Evolutionary conservation across 495 filamentous ascomycete species (phyloP).

Genomic region (Clavariopsis aquatica): DNA sequence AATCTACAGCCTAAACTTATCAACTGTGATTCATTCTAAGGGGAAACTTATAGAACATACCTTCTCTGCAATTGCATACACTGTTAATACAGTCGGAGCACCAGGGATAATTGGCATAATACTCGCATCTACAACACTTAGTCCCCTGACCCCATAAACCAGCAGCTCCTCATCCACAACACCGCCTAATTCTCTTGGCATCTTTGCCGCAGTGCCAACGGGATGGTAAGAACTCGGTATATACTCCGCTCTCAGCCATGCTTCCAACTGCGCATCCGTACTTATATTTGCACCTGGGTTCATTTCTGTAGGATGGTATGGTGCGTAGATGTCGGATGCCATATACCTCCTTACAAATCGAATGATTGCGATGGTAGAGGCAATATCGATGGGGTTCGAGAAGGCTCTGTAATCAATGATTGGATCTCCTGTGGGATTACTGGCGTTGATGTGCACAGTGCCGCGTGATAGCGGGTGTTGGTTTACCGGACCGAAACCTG

Average conservation of each 20-base stretch:
- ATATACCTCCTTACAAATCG: conserved; percentile 13
- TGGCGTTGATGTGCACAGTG: conserved; percentile 50
- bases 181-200: conserved; percentile 23
- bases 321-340: not conserved
- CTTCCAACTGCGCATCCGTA: conserved; percentile 12
- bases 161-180: conserved; percentile 20
- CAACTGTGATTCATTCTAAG: conserved; percentile 10
- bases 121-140: conserved; percentile 35
- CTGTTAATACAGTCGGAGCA: conserved; percentile 23
- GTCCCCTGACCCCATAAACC: conserved; percentile 26
- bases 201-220: conserved; percentile 23
- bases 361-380: conserved; percentile 10
- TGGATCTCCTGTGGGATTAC: conserved; percentile 40
- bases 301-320: conserved; percentile 14
- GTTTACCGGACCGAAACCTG: too few species aligned
- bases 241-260: conserved; percentile 16
- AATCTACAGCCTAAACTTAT: conserved; percentile 1
- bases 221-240: conserved; percentile 20
- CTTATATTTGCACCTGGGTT: conserved; percentile 21
- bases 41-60: not conserved
- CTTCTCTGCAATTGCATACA: conserved; percentile 36
- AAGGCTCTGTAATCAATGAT: conserved; percentile 54
- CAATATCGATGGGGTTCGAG: conserved; percentile 52
- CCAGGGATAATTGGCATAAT: conserved; percentile 28
- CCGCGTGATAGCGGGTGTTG: conserved; percentile 53